Evolutionary conservation across 306 rosid species (phyloP).

Genomic region (Vigna radiata): DNA sequence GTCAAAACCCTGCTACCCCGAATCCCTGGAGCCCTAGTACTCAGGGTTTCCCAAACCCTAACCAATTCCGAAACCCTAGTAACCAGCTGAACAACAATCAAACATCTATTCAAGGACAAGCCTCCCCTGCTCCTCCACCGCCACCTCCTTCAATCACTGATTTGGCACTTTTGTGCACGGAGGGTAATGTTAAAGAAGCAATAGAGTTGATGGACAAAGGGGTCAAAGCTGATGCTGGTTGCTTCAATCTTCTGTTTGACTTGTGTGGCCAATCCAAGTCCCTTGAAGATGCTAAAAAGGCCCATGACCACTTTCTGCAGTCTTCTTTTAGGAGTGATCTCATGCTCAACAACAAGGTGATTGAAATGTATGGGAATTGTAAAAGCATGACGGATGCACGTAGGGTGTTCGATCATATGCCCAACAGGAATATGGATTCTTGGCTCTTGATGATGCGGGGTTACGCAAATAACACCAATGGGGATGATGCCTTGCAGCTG

Average conservation of each 20-base stretch:
- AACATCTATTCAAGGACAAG: constrained; percentile 46
- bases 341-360: constrained; percentile 65
- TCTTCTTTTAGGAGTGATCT: constrained; percentile 71
- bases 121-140: constrained; percentile 23
- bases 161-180: constrained; percentile 61
- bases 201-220: constrained; percentile 79
- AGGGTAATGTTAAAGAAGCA: constrained; percentile 76
- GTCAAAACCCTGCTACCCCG: constrained; percentile 39
- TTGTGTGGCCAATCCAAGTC: constrained; percentile 63
- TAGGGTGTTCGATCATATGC: constrained; percentile 90
- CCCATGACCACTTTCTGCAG: constrained; percentile 80
- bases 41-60: constrained; percentile 38
- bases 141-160: constrained; percentile 56
- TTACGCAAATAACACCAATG: constrained; percentile 72
- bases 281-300: constrained; percentile 77
- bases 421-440: constrained; percentile 67
- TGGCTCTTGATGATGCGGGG: constrained; percentile 83
- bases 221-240: constrained; percentile 71
- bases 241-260: constrained; percentile 67
- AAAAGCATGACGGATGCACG: constrained; percentile 81
- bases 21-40: constrained; percentile 47
- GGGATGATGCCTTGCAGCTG: constrained; percentile 86
- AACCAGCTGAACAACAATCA: constrained; percentile 52
- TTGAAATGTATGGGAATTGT: constrained; percentile 81
- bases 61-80: constrained; percentile 39